Evolutionary conservation across 108 stramenopile species (phyloP), one percentile per base, ranked within the genome.

Genomic region (Thalassiosira profunda): DNA sequence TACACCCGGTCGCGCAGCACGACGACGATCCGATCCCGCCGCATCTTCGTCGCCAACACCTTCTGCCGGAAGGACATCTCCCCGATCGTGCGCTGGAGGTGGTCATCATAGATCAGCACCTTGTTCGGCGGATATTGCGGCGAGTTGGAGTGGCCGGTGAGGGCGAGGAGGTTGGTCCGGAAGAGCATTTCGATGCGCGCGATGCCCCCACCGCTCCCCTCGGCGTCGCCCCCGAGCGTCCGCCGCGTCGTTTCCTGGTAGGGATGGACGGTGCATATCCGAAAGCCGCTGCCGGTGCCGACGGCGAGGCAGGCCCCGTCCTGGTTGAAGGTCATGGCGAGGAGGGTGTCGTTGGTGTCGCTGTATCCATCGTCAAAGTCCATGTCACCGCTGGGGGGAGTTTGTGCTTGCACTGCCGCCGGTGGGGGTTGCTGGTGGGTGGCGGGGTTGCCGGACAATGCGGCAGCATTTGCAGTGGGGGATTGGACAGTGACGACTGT

Each of bases 91-190:
- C 89, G 76, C 65, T 93, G 93, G 35, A 92, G 74, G 61, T 97
- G 96, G 83, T 99, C 99, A 56, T 99, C 99, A 94, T 97, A 99
- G 29, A 99, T 97, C 72, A 97, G 88, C 1, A 99, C 98, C 62
- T 97, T 97, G 70, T 98, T 96, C 11, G 96, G 91, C 18, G 98
- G 96, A 30, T 88, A 95, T 8, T 96, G 83, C 3, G 99, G 98
- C 24, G 91, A 83, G 25, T 80, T 40, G 2, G 86, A 88, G 12
- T 88, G 88, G 7, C 99, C 98, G 17, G 98, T 98, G 29, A 99
- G 81, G 9, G 98, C 98, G 59, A 99, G 84, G 5, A 99, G 80
- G 54, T 99, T 99, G 74, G 97, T 97, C 9, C 99, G 90, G 76
- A 98, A 99, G 20, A 99, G 87, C 98, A 99, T 98, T 87, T 98